Evolutionary conservation across 1,284 basidiomycete species (phyloP), one percentile per base, ranked within the genome.

Genomic region (Microstroma glucosiphilum): DNA sequence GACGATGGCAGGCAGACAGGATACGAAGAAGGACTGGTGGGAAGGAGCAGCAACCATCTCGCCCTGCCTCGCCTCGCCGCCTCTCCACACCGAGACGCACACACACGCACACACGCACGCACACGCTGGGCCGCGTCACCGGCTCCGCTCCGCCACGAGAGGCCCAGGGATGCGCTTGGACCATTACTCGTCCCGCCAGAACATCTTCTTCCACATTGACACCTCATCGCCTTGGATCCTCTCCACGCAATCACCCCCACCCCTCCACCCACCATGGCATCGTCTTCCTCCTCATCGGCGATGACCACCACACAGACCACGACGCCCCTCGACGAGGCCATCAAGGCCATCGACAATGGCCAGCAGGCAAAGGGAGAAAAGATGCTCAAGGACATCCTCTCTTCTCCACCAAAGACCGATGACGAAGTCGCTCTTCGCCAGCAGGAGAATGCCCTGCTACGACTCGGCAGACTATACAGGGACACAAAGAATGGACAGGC

Each of bases 401-500:
- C 21, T 26, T 9, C 6, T 21, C 42, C 41, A 37, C 61, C 59
- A 25, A 25, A 58, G 12, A 23, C 59, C 58, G 61, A 70, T n/a
- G 82, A 84, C 68, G 86, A 89, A 21, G 84, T 85, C 61, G 83
- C 82, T 25, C 82, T 92, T 8, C 82, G 88, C 57, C 87, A 92
- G 73, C 92, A 96, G 80, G 93, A 96, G 79, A 82, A 83, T 0
- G 92, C 93, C 1, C 83, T 97, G 56, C 82, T 92, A 25, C 89
- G 89, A 71, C 87, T 98, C 1, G 93, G 92, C 1, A 86, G 89
- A 75, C 83, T 96, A 12, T 92, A 96, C 79, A 84, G 90, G 46
- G 91, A 94, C 80, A 85, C 88, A 73, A 93, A 91, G 73, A 89
- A 96, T 82, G 87, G 90, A 6, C 81, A 88, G 65, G 89, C 89